These are phyloP conservation scores for Calocera viscosa DNA, from an alignment of 768 basidiomycete genomes.

Conservation along the genomic window DNA sequence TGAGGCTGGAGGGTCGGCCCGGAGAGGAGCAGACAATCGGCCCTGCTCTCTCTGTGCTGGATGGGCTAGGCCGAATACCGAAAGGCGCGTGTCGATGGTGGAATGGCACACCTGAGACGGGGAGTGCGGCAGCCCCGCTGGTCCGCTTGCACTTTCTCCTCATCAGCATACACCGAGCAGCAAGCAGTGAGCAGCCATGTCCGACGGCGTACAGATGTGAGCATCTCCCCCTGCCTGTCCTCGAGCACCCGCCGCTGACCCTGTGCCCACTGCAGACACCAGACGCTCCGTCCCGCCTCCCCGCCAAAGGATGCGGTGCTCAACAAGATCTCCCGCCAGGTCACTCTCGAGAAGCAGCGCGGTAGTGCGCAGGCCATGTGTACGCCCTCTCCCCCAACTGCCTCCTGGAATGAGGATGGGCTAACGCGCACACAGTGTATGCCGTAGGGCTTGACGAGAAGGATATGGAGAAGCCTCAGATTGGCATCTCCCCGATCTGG, in stretches of 20 bases:
- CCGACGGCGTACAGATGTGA: constrained; percentile 5
- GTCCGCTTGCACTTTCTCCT: not conserved
- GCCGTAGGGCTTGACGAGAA: constrained; percentile 62
- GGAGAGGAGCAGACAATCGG: not conserved
- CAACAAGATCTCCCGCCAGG: not conserved
- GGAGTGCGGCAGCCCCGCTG: too few species aligned
- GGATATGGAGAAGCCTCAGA: constrained; percentile 78
- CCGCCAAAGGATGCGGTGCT: constrained; percentile 4
- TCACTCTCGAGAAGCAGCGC: constrained; percentile 31
- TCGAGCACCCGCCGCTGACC: too few species aligned
- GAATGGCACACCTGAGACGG: too few species aligned
- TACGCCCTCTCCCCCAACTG: constrained; percentile 29
- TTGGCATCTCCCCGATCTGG: constrained; percentile 82
- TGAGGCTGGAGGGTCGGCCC: too few species aligned
- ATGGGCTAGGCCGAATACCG: not conserved
- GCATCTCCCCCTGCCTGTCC: not conserved
- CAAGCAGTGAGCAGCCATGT: not conserved
- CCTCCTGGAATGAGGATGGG: not conserved
- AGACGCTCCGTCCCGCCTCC: not conserved
- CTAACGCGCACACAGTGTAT: constrained; percentile 41
- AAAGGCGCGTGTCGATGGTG: too few species aligned
- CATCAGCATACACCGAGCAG: not conserved
- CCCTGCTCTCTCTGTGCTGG: not conserved
- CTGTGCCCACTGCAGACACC: constrained; percentile 2
- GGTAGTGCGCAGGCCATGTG: constrained; percentile 82